These are phyloP conservation scores for Aureobasidium leucospermi DNA, from an alignment of 2,329 filamentous ascomycete species.

Conservation along the genomic window DNA sequence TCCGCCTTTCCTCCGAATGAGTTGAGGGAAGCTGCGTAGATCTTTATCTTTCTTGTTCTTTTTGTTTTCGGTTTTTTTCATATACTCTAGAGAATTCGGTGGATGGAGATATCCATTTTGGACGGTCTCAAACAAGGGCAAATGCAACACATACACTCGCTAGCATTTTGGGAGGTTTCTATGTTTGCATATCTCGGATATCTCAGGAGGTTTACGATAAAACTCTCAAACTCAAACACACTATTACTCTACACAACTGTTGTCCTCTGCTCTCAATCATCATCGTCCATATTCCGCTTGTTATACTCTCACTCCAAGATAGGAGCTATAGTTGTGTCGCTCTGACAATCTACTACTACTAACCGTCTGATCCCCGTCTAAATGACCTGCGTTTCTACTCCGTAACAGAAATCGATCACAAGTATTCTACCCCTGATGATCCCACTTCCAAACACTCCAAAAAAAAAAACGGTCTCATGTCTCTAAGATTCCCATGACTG, in stretches of 20 bases:
- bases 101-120: neutral
- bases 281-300: neutral
- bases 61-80: neutral
- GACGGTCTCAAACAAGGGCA: neutral
- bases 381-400: no score
- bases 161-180: neutral
- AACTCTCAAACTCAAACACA: neutral
- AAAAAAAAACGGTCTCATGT: no score
- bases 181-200: neutral
- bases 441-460: no score
- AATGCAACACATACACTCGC: neutral
- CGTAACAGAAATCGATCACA: no score
- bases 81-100: neutral
- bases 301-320: neutral
- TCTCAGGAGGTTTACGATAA: neutral
- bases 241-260: neutral
- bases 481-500: no score
- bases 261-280: neutral
- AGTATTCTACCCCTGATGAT: no score
- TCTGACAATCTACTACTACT: neutral
- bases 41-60: neutral
- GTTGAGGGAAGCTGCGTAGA: slow-evolving; percentile 7
- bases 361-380: neutral
- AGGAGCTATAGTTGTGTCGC: no score
- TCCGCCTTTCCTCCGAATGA: slow-evolving; percentile 8